A percentile compares a stretch with the other conserved stretches of the same genome.
These are phyloP conservation scores for Colletotrichum graminicola DNA, from an alignment of 2,329 filamentous ascomycete genomes.

Conservation along the genomic window DNA sequence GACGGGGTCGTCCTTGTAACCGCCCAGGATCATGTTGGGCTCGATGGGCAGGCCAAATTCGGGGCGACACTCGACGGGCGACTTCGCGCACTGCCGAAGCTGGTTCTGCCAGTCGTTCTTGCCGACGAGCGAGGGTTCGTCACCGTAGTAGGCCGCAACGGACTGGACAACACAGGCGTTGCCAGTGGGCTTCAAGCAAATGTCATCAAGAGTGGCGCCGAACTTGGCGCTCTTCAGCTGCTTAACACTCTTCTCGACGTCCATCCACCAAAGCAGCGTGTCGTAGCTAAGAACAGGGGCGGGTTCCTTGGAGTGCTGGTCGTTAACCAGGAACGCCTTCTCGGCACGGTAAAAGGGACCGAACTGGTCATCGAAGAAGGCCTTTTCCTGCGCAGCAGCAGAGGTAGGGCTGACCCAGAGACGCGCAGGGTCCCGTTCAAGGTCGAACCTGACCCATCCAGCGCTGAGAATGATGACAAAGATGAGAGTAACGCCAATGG, in stretches of 20 bases:
- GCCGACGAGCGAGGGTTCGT: slow-evolving; percentile 71
- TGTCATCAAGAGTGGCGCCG: slow-evolving; percentile 79
- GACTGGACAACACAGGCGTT: slow-evolving; percentile 94
- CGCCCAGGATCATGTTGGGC: slow-evolving; percentile 87
- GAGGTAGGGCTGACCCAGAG: slow-evolving; percentile 98
- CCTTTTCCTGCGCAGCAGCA: slow-evolving; percentile 89
- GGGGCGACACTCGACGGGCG: slow-evolving; percentile 87
- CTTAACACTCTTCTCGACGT: slow-evolving; percentile 82
- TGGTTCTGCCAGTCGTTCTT: slow-evolving; percentile 78
- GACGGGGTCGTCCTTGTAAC: slow-evolving; percentile 76
- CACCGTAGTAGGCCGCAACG: slow-evolving; percentile 87
- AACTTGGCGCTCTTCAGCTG: slow-evolving; percentile 77
- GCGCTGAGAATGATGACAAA: slow-evolving; percentile 83
- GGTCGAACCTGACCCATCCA: slow-evolving; percentile 89
- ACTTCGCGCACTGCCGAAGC: slow-evolving; percentile 79
- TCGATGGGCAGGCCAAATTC: slow-evolving; percentile 91
- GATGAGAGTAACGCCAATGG: slow-evolving; percentile 81
- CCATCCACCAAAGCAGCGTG: slow-evolving; percentile 93
- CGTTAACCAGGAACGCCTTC: slow-evolving; percentile 94
- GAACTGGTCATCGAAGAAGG: slow-evolving; percentile 92
- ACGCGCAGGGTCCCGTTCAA: slow-evolving; percentile 90
- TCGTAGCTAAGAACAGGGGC: slow-evolving; percentile 89
- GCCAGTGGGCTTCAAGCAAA: slow-evolving; percentile 94
- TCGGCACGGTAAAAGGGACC: slow-evolving; percentile 96
- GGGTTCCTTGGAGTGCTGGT: slow-evolving; percentile 72